These are phyloP conservation scores for Choiromyces venosus DNA, from an alignment of 495 filamentous ascomycete species.

Conservation along the genomic window DNA sequence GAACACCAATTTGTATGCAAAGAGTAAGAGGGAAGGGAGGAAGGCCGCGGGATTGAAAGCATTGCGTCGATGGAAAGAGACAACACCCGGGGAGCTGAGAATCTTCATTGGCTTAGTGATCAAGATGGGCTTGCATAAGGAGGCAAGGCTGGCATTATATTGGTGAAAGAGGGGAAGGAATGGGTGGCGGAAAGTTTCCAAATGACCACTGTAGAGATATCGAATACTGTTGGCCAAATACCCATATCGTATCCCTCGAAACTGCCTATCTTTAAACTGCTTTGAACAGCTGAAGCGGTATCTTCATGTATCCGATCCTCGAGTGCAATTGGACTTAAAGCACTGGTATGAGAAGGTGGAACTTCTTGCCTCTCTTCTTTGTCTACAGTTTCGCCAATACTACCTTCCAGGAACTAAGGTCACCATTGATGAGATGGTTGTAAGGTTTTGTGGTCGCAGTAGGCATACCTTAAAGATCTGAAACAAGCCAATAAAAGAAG, in stretches of 20 bases:
- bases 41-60: neutral
- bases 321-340: neutral
- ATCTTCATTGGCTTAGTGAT: slow-evolving; percentile 3
- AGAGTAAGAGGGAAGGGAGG: neutral
- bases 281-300: slow-evolving; percentile 11
- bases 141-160: too few species aligned
- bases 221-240: neutral
- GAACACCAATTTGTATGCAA: slow-evolving; percentile 11
- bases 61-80: neutral
- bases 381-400: too few species aligned
- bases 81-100: neutral
- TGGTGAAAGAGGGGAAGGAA: too few species aligned
- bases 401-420: slow-evolving; percentile 8
- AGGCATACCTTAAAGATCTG: slow-evolving; percentile 13
- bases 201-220: neutral
- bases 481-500: slow-evolving; percentile 17
- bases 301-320: slow-evolving; percentile 8
- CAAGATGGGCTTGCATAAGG: slow-evolving; percentile 12
- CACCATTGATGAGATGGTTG: slow-evolving; percentile 20
- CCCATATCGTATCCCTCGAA: slow-evolving; percentile 5
- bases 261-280: neutral
- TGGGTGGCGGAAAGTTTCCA: neutral
- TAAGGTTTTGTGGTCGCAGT: slow-evolving; percentile 9
- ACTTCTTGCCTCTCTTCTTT: too few species aligned
- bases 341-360: slow-evolving; percentile 10